Evolutionary conservation across 1,139 yeast genomes (phyloP).

Genomic region (Pichia sp.): DNA sequence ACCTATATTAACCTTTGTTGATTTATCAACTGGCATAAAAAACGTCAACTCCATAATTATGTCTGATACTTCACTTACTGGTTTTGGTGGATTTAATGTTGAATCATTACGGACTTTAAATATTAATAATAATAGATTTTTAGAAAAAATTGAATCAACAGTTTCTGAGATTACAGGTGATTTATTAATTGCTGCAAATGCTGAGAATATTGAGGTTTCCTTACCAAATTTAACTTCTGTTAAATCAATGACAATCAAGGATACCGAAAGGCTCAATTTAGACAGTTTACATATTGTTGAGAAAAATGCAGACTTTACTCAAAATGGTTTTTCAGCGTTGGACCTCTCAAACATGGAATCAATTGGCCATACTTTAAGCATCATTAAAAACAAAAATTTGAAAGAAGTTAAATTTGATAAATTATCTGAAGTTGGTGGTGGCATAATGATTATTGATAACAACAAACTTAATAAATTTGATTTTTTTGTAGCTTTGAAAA

Average conservation of each 20-base stretch:
- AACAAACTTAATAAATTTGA: constrained; percentile 43
- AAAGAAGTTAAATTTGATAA: constrained; percentile 41
- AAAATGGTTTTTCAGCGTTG: constrained; percentile 50
- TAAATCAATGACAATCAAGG: constrained; percentile 58
- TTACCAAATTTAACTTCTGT: constrained; percentile 54
- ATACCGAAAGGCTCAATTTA: constrained; percentile 44
- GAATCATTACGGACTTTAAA: constrained; percentile 47
- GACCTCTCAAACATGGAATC: constrained; percentile 47
- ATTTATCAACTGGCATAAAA: constrained; percentile 44
- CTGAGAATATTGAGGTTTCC: constrained; percentile 47
- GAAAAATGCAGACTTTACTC: constrained; percentile 54
- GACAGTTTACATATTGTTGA: constrained; percentile 44
- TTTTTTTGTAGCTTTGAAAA: constrained; percentile 49
- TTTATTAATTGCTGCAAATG: constrained; percentile 62
- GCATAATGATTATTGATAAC: constrained; percentile 62
- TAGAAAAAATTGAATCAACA: constrained; percentile 51
- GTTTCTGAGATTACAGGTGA: constrained; percentile 46
- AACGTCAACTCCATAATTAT: constrained; percentile 49
- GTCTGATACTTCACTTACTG: constrained; percentile 65
- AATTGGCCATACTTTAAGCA: constrained; percentile 63
- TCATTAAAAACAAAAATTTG: constrained; percentile 48
- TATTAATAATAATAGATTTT: constrained; percentile 65
- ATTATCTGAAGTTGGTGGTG: constrained; percentile 64
- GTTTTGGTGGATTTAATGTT: constrained; percentile 54
- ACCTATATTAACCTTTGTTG: constrained; percentile 60